A percentile compares a stretch with the other conserved stretches of the same genome.
These are phyloP conservation scores for Eutrema japonicum DNA, from an alignment of 345 rosid species.

Conservation along the genomic window DNA sequence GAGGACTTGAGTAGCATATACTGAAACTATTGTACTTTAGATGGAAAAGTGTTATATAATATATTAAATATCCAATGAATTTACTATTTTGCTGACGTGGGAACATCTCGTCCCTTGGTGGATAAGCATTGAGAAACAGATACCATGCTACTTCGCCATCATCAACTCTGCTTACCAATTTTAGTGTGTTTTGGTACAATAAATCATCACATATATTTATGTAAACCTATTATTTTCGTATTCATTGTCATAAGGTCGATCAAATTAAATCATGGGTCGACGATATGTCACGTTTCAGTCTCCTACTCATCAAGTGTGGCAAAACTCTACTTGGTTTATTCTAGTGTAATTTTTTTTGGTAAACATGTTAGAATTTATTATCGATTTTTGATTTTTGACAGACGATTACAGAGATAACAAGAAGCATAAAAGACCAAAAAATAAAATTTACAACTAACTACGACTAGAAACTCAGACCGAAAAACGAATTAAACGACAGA, in stretches of 20 bases:
- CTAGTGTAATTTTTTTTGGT: too few relatives aligned
- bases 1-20: slow-evolving; percentile 15
- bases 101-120: slow-evolving; percentile 28
- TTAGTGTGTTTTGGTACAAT: slow-evolving; percentile 17
- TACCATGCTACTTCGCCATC: slow-evolving; percentile 28
- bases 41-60: neutral
- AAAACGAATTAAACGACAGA: too few relatives aligned
- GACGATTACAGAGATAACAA: too few relatives aligned
- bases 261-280: slow-evolving; percentile 27
- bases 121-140: slow-evolving; percentile 25
- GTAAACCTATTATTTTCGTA: slow-evolving; percentile 2
- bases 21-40: slow-evolving; percentile 5
- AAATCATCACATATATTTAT: neutral
- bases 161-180: slow-evolving; percentile 11
- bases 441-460: too few relatives aligned
- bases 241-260: neutral
- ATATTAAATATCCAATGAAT: neutral
- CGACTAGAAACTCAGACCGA: too few relatives aligned
- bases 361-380: too few relatives aligned
- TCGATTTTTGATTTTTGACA: too few relatives aligned
- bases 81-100: slow-evolving; percentile 33
- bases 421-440: too few relatives aligned
- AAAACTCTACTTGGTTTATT: neutral
- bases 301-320: slow-evolving; percentile 25
- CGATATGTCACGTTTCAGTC: slow-evolving; percentile 20